Percentiles rank a stretch among this genome's conserved stretches.
Conservation (phyloP, 2,329 filamentous ascomycete genomes). For the Trichoderma sp. region DNA sequence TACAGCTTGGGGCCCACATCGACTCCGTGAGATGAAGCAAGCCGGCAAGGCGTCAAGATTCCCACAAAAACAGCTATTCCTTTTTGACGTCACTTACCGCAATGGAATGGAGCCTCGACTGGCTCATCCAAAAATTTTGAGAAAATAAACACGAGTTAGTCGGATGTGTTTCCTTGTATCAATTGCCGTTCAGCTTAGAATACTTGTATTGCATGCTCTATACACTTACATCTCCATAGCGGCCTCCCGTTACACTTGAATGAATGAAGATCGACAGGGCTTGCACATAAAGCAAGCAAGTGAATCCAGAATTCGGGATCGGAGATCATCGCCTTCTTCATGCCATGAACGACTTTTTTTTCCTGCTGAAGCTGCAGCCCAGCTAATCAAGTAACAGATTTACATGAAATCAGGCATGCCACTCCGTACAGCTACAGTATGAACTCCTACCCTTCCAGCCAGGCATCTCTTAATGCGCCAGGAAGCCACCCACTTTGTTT, state of each 20-base stretch:
- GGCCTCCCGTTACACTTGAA: not conserved
- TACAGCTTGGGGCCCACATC: not conserved
- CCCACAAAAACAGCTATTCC: not conserved
- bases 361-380: not conserved
- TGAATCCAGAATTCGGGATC: not conserved
- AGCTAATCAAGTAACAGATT: not conserved
- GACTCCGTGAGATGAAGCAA: not conserved
- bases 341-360: not conserved
- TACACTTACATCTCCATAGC: not conserved
- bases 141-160: not conserved
- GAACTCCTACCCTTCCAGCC: not conserved
- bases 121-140: not conserved
- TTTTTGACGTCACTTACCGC: constrained; percentile 12
- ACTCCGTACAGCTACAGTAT: too few species aligned
- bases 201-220: not conserved
- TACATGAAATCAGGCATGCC: not conserved
- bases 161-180: not conserved
- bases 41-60: not conserved
- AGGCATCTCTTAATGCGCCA: not conserved
- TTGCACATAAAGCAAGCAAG: not conserved
- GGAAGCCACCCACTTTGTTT: not conserved
- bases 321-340: not conserved
- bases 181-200: not conserved
- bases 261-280: not conserved
- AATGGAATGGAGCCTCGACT: not conserved